Percentiles rank a stretch among this genome's conserved stretches.
These are phyloP conservation scores for Fomitopsis serialis DNA, from an alignment of 768 basidiomycete genomes.

Conservation along the genomic window DNA sequence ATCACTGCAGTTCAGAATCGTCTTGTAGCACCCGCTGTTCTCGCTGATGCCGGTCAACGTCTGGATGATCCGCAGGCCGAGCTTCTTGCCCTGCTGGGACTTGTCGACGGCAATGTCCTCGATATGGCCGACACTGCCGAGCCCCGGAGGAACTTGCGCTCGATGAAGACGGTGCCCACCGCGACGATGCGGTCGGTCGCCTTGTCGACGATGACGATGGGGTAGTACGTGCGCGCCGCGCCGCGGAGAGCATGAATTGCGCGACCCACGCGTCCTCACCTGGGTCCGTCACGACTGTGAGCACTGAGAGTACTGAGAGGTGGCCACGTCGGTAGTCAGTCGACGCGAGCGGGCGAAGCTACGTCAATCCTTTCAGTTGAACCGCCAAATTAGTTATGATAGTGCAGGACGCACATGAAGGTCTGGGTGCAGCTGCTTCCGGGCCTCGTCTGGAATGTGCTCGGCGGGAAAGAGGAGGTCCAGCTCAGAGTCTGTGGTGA, in stretches of 20 bases:
- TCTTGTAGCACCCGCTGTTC: conserved; percentile 85
- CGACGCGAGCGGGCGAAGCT: conserved; percentile 89
- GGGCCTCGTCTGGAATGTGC: conserved; percentile 64
- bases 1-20: conserved; percentile 92
- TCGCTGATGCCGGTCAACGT: conserved; percentile 83
- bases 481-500: conserved; percentile 60
- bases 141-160: conserved; percentile 90
- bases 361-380: background rate
- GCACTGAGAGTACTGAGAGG: conserved; percentile 72
- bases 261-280: conserved; percentile 62
- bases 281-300: conserved; percentile 65
- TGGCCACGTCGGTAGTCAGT: conserved; percentile 82
- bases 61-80: conserved; percentile 84
- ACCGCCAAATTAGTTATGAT: background rate
- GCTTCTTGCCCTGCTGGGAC: conserved; percentile 83
- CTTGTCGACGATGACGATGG: conserved; percentile 78
- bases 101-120: conserved; percentile 96
- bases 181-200: conserved; percentile 75
- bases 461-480: conserved; percentile 75
- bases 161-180: conserved; percentile 80
- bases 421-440: conserved; percentile 51
- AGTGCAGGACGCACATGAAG: conserved; percentile 50
- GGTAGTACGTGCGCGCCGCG: conserved; percentile 65
- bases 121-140: conserved; percentile 91
- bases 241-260: conserved; percentile 60